These are phyloP conservation scores for Pythium sp. DNA, from an alignment of 352 stramenopile genomes.

Conservation along the genomic window DNA sequence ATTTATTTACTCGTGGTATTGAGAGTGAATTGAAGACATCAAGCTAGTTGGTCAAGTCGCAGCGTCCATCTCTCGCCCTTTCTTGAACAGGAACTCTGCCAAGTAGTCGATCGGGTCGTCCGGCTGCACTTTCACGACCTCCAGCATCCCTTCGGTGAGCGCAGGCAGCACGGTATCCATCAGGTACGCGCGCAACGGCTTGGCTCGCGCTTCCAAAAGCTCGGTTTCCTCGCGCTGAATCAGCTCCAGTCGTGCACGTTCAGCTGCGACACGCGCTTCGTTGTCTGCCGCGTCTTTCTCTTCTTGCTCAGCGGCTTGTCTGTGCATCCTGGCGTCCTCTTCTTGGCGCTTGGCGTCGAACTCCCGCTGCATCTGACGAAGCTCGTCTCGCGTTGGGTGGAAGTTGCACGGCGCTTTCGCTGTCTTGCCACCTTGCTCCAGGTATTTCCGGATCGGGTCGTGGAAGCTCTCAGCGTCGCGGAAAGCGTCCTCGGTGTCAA, in stretches of 20 bases:
- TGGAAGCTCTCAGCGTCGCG: conserved; percentile 36
- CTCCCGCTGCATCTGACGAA: conserved; percentile 42
- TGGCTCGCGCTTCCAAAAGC: conserved; percentile 74
- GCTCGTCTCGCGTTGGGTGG: conserved; percentile 71
- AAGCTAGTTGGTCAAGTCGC: background rate
- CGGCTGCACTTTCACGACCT: conserved; percentile 85
- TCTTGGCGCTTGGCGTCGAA: conserved; percentile 43
- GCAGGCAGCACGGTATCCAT: conserved; percentile 84
- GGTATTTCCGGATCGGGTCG: conserved; percentile 60
- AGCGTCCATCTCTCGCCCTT: conserved; percentile 57
- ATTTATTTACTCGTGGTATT: background rate
- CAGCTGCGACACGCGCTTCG: conserved; percentile 43
- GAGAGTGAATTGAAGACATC: background rate
- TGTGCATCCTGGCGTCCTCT: conserved; percentile 34
- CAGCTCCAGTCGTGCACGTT: conserved; percentile 63
- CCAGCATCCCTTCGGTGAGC: conserved; percentile 82
- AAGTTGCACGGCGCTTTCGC: conserved; percentile 68
- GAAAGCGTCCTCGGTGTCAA: conserved; percentile 46
- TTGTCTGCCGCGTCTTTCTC: conserved; percentile 47
- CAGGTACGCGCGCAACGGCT: conserved; percentile 77
- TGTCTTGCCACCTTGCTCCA: conserved; percentile 64
- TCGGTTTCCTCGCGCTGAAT: conserved; percentile 79
- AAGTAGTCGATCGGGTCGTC: conserved; percentile 87
- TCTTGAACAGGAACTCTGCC: conserved; percentile 84
- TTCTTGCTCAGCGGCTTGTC: conserved; percentile 42